Evolutionary conservation across 139 green algal genomes (phyloP).

Genomic region (Chlorella sp.): DNA sequence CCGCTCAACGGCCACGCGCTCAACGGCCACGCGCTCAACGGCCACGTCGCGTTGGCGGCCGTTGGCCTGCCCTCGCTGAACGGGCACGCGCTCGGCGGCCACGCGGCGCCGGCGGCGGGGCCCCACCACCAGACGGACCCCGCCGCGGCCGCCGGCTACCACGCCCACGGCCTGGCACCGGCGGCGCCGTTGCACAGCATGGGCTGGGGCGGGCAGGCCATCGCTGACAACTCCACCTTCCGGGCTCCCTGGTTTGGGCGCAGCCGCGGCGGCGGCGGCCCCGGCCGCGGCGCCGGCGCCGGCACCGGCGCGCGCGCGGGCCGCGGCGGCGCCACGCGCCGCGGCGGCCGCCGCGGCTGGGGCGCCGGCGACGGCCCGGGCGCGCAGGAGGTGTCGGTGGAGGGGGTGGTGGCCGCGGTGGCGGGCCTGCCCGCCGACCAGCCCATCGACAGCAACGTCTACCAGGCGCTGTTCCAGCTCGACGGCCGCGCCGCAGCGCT

Average conservation of each 20-base stretch:
- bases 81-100: constrained; percentile 2
- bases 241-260: constrained; percentile 71
- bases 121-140: not conserved
- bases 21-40: too few species aligned
- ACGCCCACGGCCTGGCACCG: not conserved
- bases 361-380: not conserved
- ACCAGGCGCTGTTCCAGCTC: constrained; percentile 70
- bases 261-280: constrained; percentile 25
- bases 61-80: too few species aligned
- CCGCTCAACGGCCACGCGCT: too few species aligned
- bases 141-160: not conserved
- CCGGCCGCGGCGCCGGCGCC: constrained; percentile 7
- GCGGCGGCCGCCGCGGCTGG: constrained; percentile 8
- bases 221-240: constrained; percentile 56
- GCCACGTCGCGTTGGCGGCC: too few species aligned
- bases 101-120: not conserved
- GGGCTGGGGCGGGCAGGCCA: constrained; percentile 72
- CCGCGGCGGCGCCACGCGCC: not conserved
- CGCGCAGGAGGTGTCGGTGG: constrained; percentile 28
- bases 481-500: constrained; percentile 69
- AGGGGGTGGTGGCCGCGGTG: constrained; percentile 36
- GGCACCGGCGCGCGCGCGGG: not conserved
- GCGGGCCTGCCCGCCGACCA: constrained; percentile 33
- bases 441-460: constrained; percentile 55
- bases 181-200: constrained; percentile 25